A percentile compares a stretch with the other conserved stretches of the same genome.
phyloP scores from a whole-genome alignment of 257 asterid genomes.

The Penstemon davidsonii region DNA sequence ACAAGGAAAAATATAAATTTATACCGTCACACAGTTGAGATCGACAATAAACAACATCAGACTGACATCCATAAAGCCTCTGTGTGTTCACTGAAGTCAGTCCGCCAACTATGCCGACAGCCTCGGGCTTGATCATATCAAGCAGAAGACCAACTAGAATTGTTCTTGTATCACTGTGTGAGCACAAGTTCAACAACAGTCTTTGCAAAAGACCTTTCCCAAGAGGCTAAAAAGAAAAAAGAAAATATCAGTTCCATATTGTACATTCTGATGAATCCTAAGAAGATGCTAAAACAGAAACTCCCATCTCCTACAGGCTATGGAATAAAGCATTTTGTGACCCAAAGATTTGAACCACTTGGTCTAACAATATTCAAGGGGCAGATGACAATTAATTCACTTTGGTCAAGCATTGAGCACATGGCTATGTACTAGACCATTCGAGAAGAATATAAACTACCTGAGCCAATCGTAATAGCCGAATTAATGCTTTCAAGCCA shows the following conservation, averaged over 20 bases:
- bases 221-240: constrained; percentile 59
- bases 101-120: constrained; percentile 57
- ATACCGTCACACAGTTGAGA: constrained; percentile 90
- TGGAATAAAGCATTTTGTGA: neutral
- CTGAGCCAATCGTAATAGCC: constrained; percentile 85
- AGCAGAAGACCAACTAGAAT: constrained; percentile 79
- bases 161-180: constrained; percentile 83
- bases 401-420: constrained; percentile 20
- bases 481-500: constrained; percentile 88
- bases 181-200: constrained; percentile 83
- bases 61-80: constrained; percentile 94
- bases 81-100: constrained; percentile 60
- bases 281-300: neutral
- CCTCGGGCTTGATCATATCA: constrained; percentile 76
- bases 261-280: constrained; percentile 1
- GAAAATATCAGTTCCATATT: constrained; percentile 22
- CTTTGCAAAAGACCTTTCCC: constrained; percentile 98
- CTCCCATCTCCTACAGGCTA: constrained; percentile 1
- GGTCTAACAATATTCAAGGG: neutral
- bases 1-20: constrained; percentile 4
- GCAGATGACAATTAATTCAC: constrained; percentile 4
- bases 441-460: constrained; percentile 37
- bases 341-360: neutral
- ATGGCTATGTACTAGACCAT: neutral
- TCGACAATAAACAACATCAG: constrained; percentile 88